These are phyloP conservation scores for Eucalyptus microcorys DNA, from an alignment of 345 rosid species.

Conservation along the genomic window DNA sequence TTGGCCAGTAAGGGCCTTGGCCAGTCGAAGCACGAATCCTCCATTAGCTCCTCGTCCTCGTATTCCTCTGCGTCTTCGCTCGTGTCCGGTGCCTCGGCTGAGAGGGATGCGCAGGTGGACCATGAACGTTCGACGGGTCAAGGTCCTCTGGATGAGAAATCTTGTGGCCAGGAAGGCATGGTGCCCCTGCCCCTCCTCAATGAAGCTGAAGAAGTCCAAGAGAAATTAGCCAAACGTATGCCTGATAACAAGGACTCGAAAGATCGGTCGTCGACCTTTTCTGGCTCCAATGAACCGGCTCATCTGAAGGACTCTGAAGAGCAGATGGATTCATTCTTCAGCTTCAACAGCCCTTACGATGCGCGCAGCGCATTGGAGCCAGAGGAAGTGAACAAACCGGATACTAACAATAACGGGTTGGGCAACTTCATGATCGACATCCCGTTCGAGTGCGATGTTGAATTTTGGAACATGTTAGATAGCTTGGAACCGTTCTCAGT, in stretches of 20 bases:
- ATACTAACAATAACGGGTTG: background rate
- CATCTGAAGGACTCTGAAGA: background rate
- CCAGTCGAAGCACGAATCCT: background rate
- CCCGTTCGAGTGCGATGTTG: slow-evolving; percentile 44
- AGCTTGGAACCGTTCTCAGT: slow-evolving; percentile 8
- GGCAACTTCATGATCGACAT: slow-evolving; percentile 3
- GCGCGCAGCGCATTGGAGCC: background rate
- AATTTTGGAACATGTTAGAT: slow-evolving; percentile 70
- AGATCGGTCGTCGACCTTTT: background rate
- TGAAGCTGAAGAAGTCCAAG: background rate
- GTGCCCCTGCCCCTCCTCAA: background rate
- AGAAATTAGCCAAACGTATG: background rate
- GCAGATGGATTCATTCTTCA: background rate
- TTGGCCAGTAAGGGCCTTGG: background rate
- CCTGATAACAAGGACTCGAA: background rate
- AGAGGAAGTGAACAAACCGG: slow-evolving; percentile 63
- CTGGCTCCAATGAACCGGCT: background rate
- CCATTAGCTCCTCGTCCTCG: slow-evolving; percentile 17
- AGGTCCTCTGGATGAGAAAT: background rate
- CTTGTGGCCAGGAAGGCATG: background rate
- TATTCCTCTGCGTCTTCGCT: slow-evolving; percentile 8
- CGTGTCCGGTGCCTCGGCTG: background rate
- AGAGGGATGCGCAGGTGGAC: background rate
- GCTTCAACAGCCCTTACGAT: background rate
- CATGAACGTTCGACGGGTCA: background rate